Evolutionary conservation across 805 yeast species (phyloP), one percentile per base, ranked within the genome.

Genomic region (Wickerhamomyces pijperi): DNA sequence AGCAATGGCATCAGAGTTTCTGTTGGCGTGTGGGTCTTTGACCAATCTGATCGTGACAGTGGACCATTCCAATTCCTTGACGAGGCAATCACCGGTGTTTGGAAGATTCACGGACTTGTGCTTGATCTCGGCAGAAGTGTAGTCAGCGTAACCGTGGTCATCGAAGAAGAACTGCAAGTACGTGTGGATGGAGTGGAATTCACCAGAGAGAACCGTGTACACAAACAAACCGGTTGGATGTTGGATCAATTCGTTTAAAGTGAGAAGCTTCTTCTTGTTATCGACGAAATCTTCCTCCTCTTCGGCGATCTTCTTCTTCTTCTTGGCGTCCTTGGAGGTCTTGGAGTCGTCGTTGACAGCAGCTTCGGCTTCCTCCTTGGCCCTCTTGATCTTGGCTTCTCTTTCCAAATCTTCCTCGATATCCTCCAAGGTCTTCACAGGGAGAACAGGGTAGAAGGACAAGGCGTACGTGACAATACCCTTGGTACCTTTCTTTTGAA

Each of bases 371-470:
- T 51, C 48, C 53, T 53, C 60, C 54, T 43, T 56, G 56, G 63
- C 59, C 39, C 56, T 65, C 37, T 58, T 56, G 21, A 61, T 62
- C 11, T 9, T 17, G 13, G 6, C 19, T 12, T 31, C 19, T 15
- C 33, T 31, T 38, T 66, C 63, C 44, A 67, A 68, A 38, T 70
- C 75, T 49, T 78, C 87, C 42, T 64, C 67, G 33, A 74, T 64
- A 47, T 86, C 95, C 39, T 76, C 80, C 34, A 86, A 77, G 29
- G 85, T 74, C 64, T 78, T 67, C n/a, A 88, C 81, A 7, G 88
- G 85, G 39, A 82, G 58, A 12, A 80, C 62, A 25, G 98, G 98
- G 62, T 76, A 88, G 67, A 90, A 92, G 2, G 94, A 74, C 40
- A 83, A 63, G 4, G 76, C 68, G 58, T 85, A 92, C 4, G 75